Evolutionary conservation across 352 stramenopile species (phyloP).

Genomic region (Pythium aquatile): DNA sequence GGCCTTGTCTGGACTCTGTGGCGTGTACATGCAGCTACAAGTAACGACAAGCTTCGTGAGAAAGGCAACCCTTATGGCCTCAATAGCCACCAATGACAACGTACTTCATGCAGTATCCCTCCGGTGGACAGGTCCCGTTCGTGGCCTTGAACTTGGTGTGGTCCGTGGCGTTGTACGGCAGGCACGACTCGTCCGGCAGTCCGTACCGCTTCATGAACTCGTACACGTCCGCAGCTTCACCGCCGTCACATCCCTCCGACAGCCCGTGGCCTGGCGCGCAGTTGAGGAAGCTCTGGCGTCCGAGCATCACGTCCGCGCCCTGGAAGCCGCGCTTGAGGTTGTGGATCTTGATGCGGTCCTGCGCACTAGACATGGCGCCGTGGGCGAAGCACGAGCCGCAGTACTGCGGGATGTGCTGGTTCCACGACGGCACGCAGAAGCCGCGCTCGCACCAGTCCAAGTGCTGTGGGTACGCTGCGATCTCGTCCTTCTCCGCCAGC

Average conservation of each 20-base stretch:
- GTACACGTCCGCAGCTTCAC: slow-evolving; percentile 54
- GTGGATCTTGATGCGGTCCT: slow-evolving; percentile 72
- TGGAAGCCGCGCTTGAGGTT: slow-evolving; percentile 40
- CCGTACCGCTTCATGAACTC: slow-evolving; percentile 65
- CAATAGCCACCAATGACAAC: slow-evolving; percentile 2
- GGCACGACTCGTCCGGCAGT: slow-evolving; percentile 53
- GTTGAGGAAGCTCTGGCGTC: slow-evolving; percentile 63
- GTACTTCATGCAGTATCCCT: slow-evolving; percentile 72
- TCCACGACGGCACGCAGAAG: slow-evolving; percentile 61
- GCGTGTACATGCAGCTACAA: slow-evolving; percentile 45
- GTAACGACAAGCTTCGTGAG: slow-evolving; percentile 9
- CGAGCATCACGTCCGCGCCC: slow-evolving; percentile 57
- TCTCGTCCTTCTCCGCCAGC: slow-evolving; percentile 45
- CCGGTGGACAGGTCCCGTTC: slow-evolving; percentile 55
- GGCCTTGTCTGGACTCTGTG: slow-evolving; percentile 22
- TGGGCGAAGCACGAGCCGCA: slow-evolving; percentile 80
- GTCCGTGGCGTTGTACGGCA: slow-evolving; percentile 65
- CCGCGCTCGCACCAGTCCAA: slow-evolving; percentile 86
- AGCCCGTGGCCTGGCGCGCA: slow-evolving; percentile 53
- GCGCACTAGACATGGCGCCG: slow-evolving; percentile 43
- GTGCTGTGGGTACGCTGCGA: slow-evolving; percentile 39
- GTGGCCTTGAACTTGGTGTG: slow-evolving; percentile 46
- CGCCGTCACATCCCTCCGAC: slow-evolving; percentile 52
- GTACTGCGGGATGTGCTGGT: slow-evolving; percentile 72
- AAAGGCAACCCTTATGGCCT: background rate